Percentiles rank a stretch among this genome's conserved stretches.
Evolutionary conservation across 768 basidiomycete species (phyloP).

Genomic region (Tricholoma hemisulphureum): DNA sequence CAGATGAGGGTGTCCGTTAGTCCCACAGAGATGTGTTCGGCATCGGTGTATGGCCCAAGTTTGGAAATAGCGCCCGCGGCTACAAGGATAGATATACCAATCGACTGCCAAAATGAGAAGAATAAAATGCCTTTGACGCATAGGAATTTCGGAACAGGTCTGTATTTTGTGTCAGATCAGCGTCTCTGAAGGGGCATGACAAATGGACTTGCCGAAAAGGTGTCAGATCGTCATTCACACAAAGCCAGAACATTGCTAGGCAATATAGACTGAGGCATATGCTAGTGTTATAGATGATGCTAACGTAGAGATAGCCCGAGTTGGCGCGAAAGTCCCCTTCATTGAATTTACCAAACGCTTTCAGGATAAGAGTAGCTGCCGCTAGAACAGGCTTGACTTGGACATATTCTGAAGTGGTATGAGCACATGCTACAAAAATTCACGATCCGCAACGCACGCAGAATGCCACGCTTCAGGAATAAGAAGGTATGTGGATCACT

Average conservation of each 20-base stretch:
- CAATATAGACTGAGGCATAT: slow-evolving; percentile 85
- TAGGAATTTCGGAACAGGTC: slow-evolving; percentile 95
- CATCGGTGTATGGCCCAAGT: slow-evolving; percentile 85
- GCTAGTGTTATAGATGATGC: slow-evolving; percentile 79
- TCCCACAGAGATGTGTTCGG: slow-evolving; percentile 86
- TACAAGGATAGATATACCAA: slow-evolving; percentile 84
- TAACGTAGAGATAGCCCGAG: slow-evolving; percentile 91
- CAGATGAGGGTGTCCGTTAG: slow-evolving; percentile 91
- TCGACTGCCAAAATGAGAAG: slow-evolving; percentile 98
- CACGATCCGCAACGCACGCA: slow-evolving; percentile 56
- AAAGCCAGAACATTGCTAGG: slow-evolving; percentile 96
- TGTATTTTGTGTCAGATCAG: slow-evolving; percentile 22
- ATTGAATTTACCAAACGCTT: slow-evolving; percentile 81
- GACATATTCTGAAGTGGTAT: slow-evolving; percentile 75
- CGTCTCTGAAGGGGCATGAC: not conserved
- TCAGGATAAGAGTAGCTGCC: slow-evolving; percentile 78
- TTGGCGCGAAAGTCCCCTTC: slow-evolving; percentile 84
- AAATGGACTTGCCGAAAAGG: slow-evolving; percentile 68
- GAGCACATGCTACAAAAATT: not conserved
- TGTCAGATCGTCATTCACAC: slow-evolving; percentile 83
- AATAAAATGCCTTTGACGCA: slow-evolving; percentile 98
- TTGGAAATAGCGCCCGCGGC: slow-evolving; percentile 71
- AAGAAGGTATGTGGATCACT: slow-evolving; percentile 95
- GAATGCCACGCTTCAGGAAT: slow-evolving; percentile 90
- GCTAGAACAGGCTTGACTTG: slow-evolving; percentile 94